phyloP scores from a whole-genome alignment of 257 asterid genomes.

The Solanum lycopersicoides region DNA sequence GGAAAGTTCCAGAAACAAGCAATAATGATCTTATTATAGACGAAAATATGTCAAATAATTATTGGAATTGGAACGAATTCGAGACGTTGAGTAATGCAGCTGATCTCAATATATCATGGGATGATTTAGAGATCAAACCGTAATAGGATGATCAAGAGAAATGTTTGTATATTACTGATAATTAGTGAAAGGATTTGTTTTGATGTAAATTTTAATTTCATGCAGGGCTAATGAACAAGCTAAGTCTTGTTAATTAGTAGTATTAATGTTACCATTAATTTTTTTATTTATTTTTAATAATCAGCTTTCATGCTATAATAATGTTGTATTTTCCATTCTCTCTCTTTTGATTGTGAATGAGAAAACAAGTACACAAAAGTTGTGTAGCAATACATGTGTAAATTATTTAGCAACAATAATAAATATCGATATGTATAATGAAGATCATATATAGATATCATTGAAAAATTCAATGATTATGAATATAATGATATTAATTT shows the following conservation, averaged over 20 bases:
- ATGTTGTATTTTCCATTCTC: not conserved
- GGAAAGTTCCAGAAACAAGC: slow-evolving; percentile 27
- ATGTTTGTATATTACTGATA: not conserved
- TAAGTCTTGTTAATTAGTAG: not conserved
- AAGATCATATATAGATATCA: no score
- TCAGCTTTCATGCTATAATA: not conserved
- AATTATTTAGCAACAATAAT: not conserved
- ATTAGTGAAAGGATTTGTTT: not conserved
- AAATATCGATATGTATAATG: not conserved
- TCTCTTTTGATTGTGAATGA: not conserved
- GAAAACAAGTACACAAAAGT: no score
- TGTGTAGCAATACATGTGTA: not conserved
- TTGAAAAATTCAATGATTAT: not conserved
- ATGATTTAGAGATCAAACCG: slow-evolving; percentile 25
- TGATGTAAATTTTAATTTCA: not conserved
- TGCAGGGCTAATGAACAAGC: not conserved
- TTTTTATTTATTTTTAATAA: not conserved
- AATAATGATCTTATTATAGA: not conserved
- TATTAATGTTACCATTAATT: not conserved
- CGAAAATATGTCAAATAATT: slow-evolving; percentile 9
- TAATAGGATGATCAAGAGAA: not conserved
- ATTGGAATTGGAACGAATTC: slow-evolving; percentile 33
- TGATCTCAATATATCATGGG: slow-evolving; percentile 35
- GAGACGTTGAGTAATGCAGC: slow-evolving; percentile 20
- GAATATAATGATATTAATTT: not conserved